Percentiles rank a stretch among this genome's conserved stretches.
Evolutionary conservation across 2,329 filamentous ascomycete genomes (phyloP).

Genomic region (Sclerotinia minor): DNA sequence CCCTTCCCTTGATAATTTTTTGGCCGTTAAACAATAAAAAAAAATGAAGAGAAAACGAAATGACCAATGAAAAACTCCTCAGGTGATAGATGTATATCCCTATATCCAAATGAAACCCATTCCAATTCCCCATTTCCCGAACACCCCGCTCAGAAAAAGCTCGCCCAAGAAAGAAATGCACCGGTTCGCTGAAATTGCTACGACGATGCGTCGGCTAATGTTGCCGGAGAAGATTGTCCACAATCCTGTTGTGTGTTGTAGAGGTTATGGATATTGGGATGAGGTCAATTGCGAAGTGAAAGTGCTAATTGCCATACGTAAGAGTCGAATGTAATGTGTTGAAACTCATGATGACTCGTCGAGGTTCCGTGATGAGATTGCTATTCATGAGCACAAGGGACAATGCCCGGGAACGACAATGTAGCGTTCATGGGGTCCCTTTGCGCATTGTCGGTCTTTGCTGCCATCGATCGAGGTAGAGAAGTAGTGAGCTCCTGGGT

Average conservation of each 20-base stretch:
- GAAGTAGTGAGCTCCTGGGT: conserved; percentile 71
- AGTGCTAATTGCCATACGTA: conserved; percentile 2
- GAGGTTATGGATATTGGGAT: neutral
- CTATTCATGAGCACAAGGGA: conserved; percentile 48
- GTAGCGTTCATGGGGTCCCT: conserved; percentile 71
- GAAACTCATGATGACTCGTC: neutral
- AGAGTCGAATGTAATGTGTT: neutral
- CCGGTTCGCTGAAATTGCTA: neutral
- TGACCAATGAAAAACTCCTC: conserved; percentile 1
- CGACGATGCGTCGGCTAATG: neutral
- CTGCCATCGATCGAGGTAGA: conserved; percentile 67
- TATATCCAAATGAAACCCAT: conserved; percentile 6
- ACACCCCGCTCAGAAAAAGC: conserved; percentile 14
- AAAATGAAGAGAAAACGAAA: neutral
- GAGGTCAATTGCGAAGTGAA: conserved; percentile 2
- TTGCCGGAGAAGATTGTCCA: conserved; percentile 1
- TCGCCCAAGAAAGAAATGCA: neutral
- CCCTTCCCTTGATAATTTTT: neutral
- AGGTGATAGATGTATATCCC: neutral
- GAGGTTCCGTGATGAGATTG: neutral
- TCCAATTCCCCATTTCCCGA: neutral
- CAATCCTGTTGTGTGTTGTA: neutral
- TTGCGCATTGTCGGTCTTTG: conserved; percentile 57
- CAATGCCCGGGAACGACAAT: conserved; percentile 68
- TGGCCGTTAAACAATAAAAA: neutral